These are phyloP conservation scores for Hypoxylon sp. DNA, from an alignment of 2,329 filamentous ascomycete genomes.

Conservation along the genomic window DNA sequence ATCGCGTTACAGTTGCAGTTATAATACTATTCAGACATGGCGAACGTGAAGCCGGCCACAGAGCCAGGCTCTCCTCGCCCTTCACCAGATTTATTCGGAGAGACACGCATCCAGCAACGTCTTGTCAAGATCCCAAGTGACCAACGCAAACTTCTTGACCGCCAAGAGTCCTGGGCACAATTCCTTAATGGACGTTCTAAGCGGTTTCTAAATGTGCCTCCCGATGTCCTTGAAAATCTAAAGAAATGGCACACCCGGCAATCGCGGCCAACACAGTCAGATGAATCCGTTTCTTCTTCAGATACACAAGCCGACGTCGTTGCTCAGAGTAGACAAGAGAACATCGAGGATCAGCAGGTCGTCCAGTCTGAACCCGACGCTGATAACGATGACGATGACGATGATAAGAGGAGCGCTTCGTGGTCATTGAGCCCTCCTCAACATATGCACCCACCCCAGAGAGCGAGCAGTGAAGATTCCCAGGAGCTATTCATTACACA, in stretches of 20 bases:
- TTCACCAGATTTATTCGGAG: constrained; percentile 48
- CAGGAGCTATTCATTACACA: constrained; percentile 49
- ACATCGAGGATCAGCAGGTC: constrained; percentile 12
- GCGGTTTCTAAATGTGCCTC: constrained; percentile 55
- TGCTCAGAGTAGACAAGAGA: constrained; percentile 19
- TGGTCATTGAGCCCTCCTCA: constrained; percentile 39
- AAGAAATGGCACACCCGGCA: constrained; percentile 45
- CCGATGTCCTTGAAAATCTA: constrained; percentile 51
- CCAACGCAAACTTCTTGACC: constrained; percentile 65
- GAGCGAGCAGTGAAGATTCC: neutral
- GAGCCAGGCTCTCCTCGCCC: constrained; percentile 34
- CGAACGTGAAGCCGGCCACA: constrained; percentile 16
- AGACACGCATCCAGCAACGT: constrained; percentile 57
- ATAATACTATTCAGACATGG: constrained; percentile 35
- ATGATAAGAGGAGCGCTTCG: constrained; percentile 18
- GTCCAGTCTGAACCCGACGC: constrained; percentile 16
- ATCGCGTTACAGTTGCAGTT: neutral
- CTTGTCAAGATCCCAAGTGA: constrained; percentile 63
- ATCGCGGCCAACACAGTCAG: constrained; percentile 22
- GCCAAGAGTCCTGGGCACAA: constrained; percentile 58
- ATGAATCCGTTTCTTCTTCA: constrained; percentile 8
- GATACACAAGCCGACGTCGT: neutral
- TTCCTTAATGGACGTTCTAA: constrained; percentile 40
- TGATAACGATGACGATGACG: constrained; percentile 10
- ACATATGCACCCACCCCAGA: constrained; percentile 25